Percentiles rank a stretch among this genome's conserved stretches.
phyloP scores from a whole-genome alignment of 768 basidiomycete genomes.

The Dentipellis sp. region DNA sequence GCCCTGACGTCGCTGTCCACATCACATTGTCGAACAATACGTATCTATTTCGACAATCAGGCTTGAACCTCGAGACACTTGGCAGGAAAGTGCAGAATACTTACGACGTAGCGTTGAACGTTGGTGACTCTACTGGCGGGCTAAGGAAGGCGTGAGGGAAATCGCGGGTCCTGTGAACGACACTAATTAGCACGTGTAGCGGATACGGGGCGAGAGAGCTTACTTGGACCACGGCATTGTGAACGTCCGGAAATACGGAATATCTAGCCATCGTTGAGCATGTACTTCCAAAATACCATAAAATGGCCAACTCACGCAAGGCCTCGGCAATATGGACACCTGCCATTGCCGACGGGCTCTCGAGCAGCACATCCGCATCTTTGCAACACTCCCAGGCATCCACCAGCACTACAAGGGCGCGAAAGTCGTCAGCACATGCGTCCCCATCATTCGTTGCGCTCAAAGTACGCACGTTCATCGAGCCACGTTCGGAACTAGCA shows the following conservation, averaged over 20 bases:
- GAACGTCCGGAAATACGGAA: slow-evolving; percentile 59
- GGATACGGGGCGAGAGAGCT: slow-evolving; percentile 5
- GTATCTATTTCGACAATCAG: slow-evolving; percentile 27
- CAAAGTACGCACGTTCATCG: slow-evolving; percentile 40
- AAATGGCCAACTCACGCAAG: slow-evolving; percentile 29
- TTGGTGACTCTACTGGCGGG: slow-evolving; percentile 53
- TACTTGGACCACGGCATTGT: slow-evolving; percentile 57
- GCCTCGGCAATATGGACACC: slow-evolving; percentile 69
- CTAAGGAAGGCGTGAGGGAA: slow-evolving; percentile 60
- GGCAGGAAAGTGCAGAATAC: slow-evolving; percentile 14
- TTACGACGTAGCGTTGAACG: slow-evolving; percentile 52
- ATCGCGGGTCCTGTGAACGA: slow-evolving; percentile 34
- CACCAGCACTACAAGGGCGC: slow-evolving; percentile 34
- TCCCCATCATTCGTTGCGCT: background rate
- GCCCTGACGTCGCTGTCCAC: slow-evolving; percentile 56
- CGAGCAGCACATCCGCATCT: slow-evolving; percentile 58
- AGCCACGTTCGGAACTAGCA: slow-evolving; percentile 54
- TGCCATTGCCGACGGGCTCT: slow-evolving; percentile 61
- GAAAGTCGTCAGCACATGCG: background rate
- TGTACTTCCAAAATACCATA: background rate
- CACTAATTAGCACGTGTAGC: slow-evolving; percentile 1
- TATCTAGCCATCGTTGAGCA: slow-evolving; percentile 23
- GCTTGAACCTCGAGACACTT: no score
- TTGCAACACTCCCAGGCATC: slow-evolving; percentile 57
- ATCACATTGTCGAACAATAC: slow-evolving; percentile 59